A percentile compares a stretch with the other conserved stretches of the same genome.
Conservation (phyloP, 1,284 basidiomycete genomes). For the Apiotrichum laibachii region DNA sequence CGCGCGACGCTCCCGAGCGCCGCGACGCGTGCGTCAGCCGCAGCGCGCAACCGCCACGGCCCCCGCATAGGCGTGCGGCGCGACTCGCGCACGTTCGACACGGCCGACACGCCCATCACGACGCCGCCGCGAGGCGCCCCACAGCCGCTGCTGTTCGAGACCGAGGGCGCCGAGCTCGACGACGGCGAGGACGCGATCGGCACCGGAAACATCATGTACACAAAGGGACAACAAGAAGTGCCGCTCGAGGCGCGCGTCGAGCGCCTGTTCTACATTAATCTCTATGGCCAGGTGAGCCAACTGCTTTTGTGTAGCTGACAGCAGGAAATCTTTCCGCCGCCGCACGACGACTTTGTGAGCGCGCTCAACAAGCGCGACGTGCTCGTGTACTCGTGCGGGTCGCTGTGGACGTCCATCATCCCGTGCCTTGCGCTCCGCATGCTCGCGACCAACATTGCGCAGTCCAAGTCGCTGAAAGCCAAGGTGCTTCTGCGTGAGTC, state of each 20-base stretch:
- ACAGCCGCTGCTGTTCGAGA: constrained; percentile 5
- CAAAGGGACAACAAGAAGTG: constrained; percentile 56
- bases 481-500: constrained; percentile 78
- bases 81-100: constrained; percentile 50
- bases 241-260: constrained; percentile 64
- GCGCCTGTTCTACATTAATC: constrained; percentile 85
- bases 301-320: neutral
- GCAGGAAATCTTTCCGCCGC: constrained; percentile 77
- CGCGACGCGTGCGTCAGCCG: neutral
- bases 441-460: constrained; percentile 74
- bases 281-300: constrained; percentile 65
- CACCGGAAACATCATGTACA: constrained; percentile 50
- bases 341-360: constrained; percentile 75
- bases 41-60: neutral
- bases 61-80: constrained; percentile 22
- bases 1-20: neutral
- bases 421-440: constrained; percentile 85
- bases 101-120: constrained; percentile 28
- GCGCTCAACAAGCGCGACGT: constrained; percentile 65
- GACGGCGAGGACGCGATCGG: constrained; percentile 54
- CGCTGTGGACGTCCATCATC: constrained; percentile 89
- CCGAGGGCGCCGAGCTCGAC: constrained; percentile 46
- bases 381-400: constrained; percentile 87
- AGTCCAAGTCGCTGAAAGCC: constrained; percentile 66
- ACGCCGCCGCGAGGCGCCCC: constrained; percentile 14